Evolutionary conservation across 306 rosid genomes (phyloP), one percentile per base, ranked within the genome.

Genomic region (Ochetophila trinervis): DNA sequence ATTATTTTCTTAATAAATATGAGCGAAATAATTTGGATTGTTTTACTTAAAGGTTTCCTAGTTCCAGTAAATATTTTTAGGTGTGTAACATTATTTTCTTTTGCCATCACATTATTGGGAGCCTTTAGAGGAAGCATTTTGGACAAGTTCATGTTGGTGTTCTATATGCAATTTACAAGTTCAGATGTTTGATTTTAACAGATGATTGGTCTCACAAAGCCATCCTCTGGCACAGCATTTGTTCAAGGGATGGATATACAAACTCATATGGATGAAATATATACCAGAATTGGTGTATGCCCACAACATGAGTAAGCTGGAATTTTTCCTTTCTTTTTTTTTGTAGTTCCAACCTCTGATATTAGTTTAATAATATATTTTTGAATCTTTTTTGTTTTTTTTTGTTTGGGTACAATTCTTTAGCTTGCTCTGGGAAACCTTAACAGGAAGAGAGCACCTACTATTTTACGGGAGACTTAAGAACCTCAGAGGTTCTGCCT

Each of bases 221-320:
- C 98, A 65, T 82, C 82, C 64, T 74, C 88, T 32, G 98, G 98
- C 16, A 65, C 89, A 34, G 92, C 95, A 71, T 82, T 65, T 70
- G 96, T 92, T 76, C 66, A 92, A 59, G 92, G 96, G 62, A 71
- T 89, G 69, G 91, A 89, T 83, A 89, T 89, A 76, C 65, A 57
- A 73, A 83, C 84, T 44, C 63, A 89, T 8, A 92, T 89, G 90
- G 85, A 82, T 71, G 85, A 80, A 68, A 84, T 92, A 80, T 92
- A 92, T 63, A 84, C 98, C 30, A 92, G 87, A 80, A 92, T 92
- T 90, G 98, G 96, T 17, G 96, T 92, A 50, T 92, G 96, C 66
- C 98, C 98, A 65, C 97, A 91, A 67, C 88, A 88, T 22, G 91
- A 88, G 97, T 91, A 85, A 82, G 90, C 63, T 37, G 17, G 53